A percentile compares a stretch with the other conserved stretches of the same genome.
These are phyloP conservation scores for Penicillium sp. DNA, from an alignment of 2,329 filamentous ascomycete species.

Conservation along the genomic window DNA sequence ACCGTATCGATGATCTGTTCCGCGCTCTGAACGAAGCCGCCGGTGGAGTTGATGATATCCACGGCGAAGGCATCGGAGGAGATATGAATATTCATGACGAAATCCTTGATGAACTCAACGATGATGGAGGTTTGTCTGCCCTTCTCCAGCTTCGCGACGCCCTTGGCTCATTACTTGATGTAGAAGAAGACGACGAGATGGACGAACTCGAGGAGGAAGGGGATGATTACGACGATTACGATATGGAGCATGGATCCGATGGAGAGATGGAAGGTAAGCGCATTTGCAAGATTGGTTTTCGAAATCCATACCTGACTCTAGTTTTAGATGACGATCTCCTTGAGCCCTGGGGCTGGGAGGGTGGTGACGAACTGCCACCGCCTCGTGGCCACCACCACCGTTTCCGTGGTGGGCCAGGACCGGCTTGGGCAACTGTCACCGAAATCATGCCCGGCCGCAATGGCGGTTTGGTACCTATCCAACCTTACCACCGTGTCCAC, in stretches of 20 bases:
- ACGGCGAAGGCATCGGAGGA: constrained; percentile 52
- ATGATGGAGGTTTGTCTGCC: constrained; percentile 56
- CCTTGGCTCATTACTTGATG: constrained; percentile 42
- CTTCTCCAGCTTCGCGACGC: background rate
- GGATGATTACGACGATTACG: constrained; percentile 50
- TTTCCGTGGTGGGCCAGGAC: constrained; percentile 59
- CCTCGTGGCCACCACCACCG: constrained; percentile 54
- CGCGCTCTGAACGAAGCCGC: constrained; percentile 48
- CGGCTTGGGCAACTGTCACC: constrained; percentile 68
- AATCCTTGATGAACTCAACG: constrained; percentile 58
- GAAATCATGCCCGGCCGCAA: constrained; percentile 59
- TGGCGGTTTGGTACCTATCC: constrained; percentile 42
- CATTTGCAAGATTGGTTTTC: background rate
- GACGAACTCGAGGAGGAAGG: constrained; percentile 52
- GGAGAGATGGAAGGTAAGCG: constrained; percentile 41
- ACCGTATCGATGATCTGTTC: constrained; percentile 52
- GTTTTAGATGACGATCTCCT: constrained; percentile 41
- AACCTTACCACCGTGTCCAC: constrained; percentile 49
- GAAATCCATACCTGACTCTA: background rate
- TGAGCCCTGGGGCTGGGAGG: constrained; percentile 57
- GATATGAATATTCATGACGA: constrained; percentile 54
- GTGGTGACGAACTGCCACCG: constrained; percentile 55
- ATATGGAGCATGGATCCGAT: constrained; percentile 49
- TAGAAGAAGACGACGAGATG: constrained; percentile 59
- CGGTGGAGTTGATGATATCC: constrained; percentile 48